Percentiles rank a stretch among this genome's conserved stretches.
Evolutionary conservation across 2,329 filamentous ascomycete genomes (phyloP).

Genomic region (Aspergillus tamarii): DNA sequence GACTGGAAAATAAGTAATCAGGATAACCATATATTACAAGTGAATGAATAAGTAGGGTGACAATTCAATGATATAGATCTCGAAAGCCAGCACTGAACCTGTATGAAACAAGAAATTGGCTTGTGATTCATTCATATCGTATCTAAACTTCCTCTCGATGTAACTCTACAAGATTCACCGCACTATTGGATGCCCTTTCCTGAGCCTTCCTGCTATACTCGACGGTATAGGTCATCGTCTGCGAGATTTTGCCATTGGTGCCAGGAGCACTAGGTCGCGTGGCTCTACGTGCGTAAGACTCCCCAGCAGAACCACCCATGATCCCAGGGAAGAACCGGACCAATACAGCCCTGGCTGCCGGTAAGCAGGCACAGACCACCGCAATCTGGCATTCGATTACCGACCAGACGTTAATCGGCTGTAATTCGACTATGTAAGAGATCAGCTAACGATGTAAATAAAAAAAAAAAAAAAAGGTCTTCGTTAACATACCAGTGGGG

Average conservation of each 20-base stretch:
- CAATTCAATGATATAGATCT: too few relatives aligned
- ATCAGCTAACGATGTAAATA: too few relatives aligned
- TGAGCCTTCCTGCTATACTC: constrained; percentile 22
- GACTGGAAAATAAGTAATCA: too few relatives aligned
- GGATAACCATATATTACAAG: too few relatives aligned
- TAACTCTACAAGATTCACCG: constrained; percentile 18
- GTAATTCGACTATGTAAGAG: constrained; percentile 25
- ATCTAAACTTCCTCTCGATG: background rate
- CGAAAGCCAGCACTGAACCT: background rate
- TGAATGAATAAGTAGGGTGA: too few relatives aligned
- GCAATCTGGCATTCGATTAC: constrained; percentile 33
- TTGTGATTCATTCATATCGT: background rate
- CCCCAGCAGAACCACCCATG: constrained; percentile 14
- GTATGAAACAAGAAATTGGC: background rate
- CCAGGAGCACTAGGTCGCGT: constrained; percentile 7
- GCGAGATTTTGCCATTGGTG: constrained; percentile 25
- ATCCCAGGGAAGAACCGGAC: constrained; percentile 24
- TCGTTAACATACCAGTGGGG: constrained; percentile 18
- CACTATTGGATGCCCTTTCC: constrained; percentile 17
- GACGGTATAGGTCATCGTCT: constrained; percentile 29
- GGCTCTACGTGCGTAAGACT: constrained; percentile 16
- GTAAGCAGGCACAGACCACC: constrained; percentile 31
- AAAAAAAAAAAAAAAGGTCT: too few relatives aligned
- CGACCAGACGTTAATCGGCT: constrained; percentile 33
- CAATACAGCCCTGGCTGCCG: constrained; percentile 28